phyloP scores from a whole-genome alignment of 2,329 filamentous ascomycete species.

The Fusarium austroafricanum region DNA sequence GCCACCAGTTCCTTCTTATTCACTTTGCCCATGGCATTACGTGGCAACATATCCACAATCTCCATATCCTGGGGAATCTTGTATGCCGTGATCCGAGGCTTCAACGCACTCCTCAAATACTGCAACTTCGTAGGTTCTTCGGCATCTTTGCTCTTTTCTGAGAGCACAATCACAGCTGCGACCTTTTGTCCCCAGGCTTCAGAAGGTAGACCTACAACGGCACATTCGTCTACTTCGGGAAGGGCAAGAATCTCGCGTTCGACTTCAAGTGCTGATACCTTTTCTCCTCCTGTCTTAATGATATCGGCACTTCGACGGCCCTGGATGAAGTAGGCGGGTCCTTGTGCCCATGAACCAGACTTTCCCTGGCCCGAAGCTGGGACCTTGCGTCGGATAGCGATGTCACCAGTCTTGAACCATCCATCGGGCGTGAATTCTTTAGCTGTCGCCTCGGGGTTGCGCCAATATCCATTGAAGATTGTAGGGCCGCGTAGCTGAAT shows the following conservation, averaged over 20 bases:
- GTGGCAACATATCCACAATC: slow-evolving; percentile 80
- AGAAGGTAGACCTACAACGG: slow-evolving; percentile 86
- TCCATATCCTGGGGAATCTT: slow-evolving; percentile 94
- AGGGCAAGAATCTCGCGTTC: slow-evolving; percentile 91
- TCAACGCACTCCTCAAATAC: slow-evolving; percentile 83
- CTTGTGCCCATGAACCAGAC: slow-evolving; percentile 65
- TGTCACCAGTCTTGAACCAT: slow-evolving; percentile 24
- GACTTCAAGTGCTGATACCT: slow-evolving; percentile 90
- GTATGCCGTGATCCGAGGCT: slow-evolving; percentile 80
- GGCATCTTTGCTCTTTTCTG: slow-evolving; percentile 55
- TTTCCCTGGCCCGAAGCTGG: slow-evolving; percentile 58
- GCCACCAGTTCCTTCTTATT: slow-evolving; percentile 75
- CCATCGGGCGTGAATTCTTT: slow-evolving; percentile 12
- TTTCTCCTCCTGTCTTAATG: slow-evolving; percentile 96
- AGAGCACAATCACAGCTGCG: slow-evolving; percentile 83
- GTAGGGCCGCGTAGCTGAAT: slow-evolving; percentile 64
- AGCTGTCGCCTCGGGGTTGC: background rate
- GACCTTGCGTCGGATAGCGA: slow-evolving; percentile 48
- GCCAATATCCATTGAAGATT: slow-evolving; percentile 12
- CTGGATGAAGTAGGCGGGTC: slow-evolving; percentile 88
- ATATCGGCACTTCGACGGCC: slow-evolving; percentile 91
- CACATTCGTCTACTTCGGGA: slow-evolving; percentile 81
- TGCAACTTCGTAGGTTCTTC: slow-evolving; percentile 69
- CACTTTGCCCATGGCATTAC: slow-evolving; percentile 98
- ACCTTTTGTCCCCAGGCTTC: slow-evolving; percentile 97